phyloP scores from a whole-genome alignment of 305 asterid species.

The Fraxinus latifolia region DNA sequence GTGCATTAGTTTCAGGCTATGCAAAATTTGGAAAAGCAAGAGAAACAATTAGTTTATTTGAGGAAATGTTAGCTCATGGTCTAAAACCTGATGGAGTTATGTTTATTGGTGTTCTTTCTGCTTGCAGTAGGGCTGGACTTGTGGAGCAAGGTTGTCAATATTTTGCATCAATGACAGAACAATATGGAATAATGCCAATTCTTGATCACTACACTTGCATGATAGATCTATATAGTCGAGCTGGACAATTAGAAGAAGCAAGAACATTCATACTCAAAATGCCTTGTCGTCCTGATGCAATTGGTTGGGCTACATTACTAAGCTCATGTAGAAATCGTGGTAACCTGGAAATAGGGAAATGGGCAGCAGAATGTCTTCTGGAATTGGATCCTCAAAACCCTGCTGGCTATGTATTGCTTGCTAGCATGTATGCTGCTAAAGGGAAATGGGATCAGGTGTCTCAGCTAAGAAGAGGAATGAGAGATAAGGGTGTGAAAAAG shows the following conservation, averaged over 20 bases:
- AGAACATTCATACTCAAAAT: conserved; percentile 31
- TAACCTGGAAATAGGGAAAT: conserved; percentile 75
- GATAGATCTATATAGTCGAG: conserved; percentile 38
- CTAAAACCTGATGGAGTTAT: conserved; percentile 63
- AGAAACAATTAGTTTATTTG: conserved; percentile 64
- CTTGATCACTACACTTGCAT: conserved; percentile 85
- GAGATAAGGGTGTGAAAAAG: conserved; percentile 66
- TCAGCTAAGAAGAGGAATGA: conserved; percentile 67
- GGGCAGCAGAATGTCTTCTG: conserved; percentile 87
- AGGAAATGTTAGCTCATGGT: conserved; percentile 63
- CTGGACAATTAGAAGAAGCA: conserved; percentile 30
- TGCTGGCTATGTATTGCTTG: conserved; percentile 81
- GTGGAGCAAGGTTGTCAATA: background rate
- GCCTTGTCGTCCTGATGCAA: conserved; percentile 73
- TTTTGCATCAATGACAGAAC: background rate
- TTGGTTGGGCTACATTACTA: conserved; percentile 84
- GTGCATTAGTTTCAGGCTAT: conserved; percentile 79
- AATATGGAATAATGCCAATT: background rate
- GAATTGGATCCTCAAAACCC: conserved; percentile 73
- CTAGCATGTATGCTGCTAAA: conserved; percentile 68
- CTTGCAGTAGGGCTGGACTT: background rate
- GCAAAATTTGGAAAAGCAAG: conserved; percentile 79
- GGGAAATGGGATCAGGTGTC: conserved; percentile 90
- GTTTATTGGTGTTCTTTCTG: background rate
- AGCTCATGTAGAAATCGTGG: conserved; percentile 80